phyloP scores from a whole-genome alignment of 306 rosid species.

The Neltuma alba region DNA sequence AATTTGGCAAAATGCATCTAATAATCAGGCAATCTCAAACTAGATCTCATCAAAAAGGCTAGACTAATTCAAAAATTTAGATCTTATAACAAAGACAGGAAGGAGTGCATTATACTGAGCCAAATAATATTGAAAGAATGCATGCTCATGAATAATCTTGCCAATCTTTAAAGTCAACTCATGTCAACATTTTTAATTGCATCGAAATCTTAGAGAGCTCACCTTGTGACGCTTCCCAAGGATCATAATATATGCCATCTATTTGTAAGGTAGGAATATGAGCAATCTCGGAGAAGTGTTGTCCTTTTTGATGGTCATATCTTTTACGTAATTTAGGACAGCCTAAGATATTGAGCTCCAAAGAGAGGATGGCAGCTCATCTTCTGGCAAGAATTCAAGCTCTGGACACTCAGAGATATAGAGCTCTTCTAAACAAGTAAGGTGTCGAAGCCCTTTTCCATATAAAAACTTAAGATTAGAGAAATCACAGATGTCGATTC shows the following conservation, averaged over 20 bases:
- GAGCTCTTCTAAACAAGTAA: not conserved
- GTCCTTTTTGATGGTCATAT: not conserved
- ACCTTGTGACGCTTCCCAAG: not conserved
- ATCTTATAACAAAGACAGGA: too few species aligned
- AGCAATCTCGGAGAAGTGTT: conserved; percentile 6
- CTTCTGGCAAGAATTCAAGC: conserved; percentile 10
- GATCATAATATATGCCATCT: not conserved
- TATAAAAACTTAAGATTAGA: not conserved
- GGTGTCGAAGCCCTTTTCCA: not conserved
- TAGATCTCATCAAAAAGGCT: too few species aligned
- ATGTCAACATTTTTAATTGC: too few species aligned
- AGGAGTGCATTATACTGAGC: too few species aligned
- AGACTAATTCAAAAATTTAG: too few species aligned
- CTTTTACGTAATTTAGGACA: not conserved
- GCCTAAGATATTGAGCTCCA: not conserved
- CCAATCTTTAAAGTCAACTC: not conserved
- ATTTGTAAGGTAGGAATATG: not conserved
- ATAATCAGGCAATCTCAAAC: too few species aligned
- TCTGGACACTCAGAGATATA: not conserved
- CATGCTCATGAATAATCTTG: too few species aligned
- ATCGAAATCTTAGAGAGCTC: not conserved
- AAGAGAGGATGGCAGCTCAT: conserved; percentile 5
- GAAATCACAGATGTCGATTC: not conserved
- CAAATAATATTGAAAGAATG: too few species aligned
- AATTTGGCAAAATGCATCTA: too few species aligned